Conservation (phyloP, 2,329 filamentous ascomycete genomes). For the Colletotrichum tamarilloi region DNA sequence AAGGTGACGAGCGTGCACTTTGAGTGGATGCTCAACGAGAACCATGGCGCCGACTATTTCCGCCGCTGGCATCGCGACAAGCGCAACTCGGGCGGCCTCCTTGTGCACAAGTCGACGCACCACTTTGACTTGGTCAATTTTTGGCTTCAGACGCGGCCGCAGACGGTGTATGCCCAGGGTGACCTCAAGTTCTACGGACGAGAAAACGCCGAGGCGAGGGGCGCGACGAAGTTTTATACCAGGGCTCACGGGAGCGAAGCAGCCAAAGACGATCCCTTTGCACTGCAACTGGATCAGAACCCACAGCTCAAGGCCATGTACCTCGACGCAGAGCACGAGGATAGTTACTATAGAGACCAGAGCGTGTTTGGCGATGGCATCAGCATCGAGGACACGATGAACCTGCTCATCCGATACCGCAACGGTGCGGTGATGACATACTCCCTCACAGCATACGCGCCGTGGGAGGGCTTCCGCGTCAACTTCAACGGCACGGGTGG, state of each 20-base stretch:
- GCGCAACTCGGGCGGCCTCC: constrained; percentile 57
- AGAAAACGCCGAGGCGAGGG: constrained; percentile 59
- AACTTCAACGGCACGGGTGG: constrained; percentile 69
- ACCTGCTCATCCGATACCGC: constrained; percentile 66
- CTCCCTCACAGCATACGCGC: constrained; percentile 69
- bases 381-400: constrained; percentile 74
- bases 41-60: constrained; percentile 61
- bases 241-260: constrained; percentile 61
- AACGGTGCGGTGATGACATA: constrained; percentile 70
- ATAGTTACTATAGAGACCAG: constrained; percentile 70
- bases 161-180: constrained; percentile 57
- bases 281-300: constrained; percentile 64
- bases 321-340: constrained; percentile 71
- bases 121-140: constrained; percentile 65
- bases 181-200: constrained; percentile 60
- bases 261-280: constrained; percentile 67
- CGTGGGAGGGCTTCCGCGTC: constrained; percentile 70
- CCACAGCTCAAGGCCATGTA: constrained; percentile 68
- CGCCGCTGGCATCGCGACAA: constrained; percentile 63
- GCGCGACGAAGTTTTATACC: constrained; percentile 61
- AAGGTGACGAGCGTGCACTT: constrained; percentile 58
- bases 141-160: constrained; percentile 56
- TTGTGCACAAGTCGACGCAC: constrained; percentile 63
- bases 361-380: constrained; percentile 73
- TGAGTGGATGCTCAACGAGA: constrained; percentile 62